Evolutionary conservation across 2,329 filamentous ascomycete genomes (phyloP).

Genomic region (Colletotrichum cuscutae): DNA sequence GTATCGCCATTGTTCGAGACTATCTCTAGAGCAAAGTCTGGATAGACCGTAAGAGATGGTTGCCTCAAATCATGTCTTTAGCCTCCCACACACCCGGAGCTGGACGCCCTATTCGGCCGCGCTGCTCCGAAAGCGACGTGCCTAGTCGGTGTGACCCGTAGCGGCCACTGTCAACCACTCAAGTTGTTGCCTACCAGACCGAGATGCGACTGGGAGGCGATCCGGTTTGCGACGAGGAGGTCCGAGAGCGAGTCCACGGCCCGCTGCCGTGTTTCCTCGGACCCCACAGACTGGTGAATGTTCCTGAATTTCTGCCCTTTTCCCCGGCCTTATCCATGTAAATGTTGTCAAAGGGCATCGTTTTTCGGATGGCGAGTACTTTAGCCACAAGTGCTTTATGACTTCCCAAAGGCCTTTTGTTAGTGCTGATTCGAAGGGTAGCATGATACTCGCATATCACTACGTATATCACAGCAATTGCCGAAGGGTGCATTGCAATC

Average conservation of each 20-base stretch:
- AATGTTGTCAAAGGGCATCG: background rate
- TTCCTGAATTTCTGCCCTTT: background rate
- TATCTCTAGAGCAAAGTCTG: too few species aligned
- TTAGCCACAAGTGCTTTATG: background rate
- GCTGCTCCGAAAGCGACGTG: background rate
- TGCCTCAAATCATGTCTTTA: too few species aligned
- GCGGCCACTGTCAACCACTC: background rate
- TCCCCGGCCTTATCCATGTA: background rate
- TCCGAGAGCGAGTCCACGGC: slow-evolving; percentile 12
- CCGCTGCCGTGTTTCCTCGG: slow-evolving; percentile 5
- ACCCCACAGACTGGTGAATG: background rate
- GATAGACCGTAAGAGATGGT: too few species aligned
- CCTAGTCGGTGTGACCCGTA: background rate
- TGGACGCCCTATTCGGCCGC: background rate
- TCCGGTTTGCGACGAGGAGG: background rate
- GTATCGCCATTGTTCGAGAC: too few species aligned
- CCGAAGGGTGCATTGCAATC: background rate
- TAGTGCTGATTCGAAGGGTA: background rate
- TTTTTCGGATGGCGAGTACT: background rate
- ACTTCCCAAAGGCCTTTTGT: background rate
- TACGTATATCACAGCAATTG: background rate
- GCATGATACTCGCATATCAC: background rate
- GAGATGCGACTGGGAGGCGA: background rate
- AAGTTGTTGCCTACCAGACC: background rate
- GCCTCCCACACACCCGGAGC: too few species aligned